These are phyloP conservation scores for Suillus luteus DNA, from an alignment of 768 basidiomycete species.

Conservation along the genomic window DNA sequence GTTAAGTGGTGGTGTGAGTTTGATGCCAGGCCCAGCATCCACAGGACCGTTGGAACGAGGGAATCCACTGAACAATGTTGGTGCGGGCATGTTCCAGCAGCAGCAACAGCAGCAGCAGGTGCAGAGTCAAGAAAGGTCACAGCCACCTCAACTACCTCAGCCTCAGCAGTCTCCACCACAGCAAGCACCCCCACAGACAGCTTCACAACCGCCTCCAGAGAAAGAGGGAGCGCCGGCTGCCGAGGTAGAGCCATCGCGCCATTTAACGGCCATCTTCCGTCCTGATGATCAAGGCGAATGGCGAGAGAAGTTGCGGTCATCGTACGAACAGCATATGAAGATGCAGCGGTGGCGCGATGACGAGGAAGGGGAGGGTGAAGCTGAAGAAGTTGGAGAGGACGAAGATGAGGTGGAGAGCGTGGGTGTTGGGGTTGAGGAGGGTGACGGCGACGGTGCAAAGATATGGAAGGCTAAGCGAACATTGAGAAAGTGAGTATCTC, in stretches of 20 bases:
- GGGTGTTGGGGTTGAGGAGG: constrained; percentile 56
- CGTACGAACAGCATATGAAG: constrained; percentile 49
- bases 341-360: constrained; percentile 45
- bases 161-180: constrained; percentile 42
- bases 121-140: constrained; percentile 30
- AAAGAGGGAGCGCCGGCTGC: constrained; percentile 10
- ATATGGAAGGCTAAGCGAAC: constrained; percentile 87
- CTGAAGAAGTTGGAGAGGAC: constrained; percentile 69
- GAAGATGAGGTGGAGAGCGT: constrained; percentile 60
- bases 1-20: constrained; percentile 53
- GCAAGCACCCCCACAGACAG: constrained; percentile 17
- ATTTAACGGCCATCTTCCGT: constrained; percentile 78
- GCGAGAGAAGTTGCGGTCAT: constrained; percentile 73
- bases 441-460: constrained; percentile 70
- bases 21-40: constrained; percentile 53
- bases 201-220: constrained; percentile 16
- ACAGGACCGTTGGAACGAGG: constrained; percentile 55
- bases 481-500: constrained; percentile 75
- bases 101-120: constrained; percentile 37
- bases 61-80: constrained; percentile 36
- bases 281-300: constrained; percentile 87
- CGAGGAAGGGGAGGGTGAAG: constrained; percentile 57
- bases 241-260: constrained; percentile 25
- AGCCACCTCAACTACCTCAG: constrained; percentile 35
- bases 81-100: constrained; percentile 44